Conservation (phyloP, 371 early-diverging fungal species). For the Mortierella sp. region DNA sequence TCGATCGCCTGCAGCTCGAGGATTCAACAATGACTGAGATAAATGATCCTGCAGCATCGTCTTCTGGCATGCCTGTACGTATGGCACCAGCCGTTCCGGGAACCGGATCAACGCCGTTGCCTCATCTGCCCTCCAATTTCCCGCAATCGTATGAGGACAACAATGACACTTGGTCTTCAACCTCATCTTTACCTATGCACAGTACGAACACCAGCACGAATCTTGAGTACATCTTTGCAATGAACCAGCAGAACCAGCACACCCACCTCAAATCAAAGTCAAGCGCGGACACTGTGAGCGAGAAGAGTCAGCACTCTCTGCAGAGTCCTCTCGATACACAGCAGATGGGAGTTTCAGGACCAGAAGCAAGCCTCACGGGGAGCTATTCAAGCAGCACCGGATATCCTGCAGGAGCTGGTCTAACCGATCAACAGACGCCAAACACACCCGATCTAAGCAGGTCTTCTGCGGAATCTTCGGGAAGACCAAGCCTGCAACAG, state of each 20-base stretch:
- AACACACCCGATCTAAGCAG: conserved; percentile 20
- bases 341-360: too few relatives aligned
- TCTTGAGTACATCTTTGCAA: conserved; percentile 34
- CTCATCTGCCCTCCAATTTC: conserved; percentile 19
- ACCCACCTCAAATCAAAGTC: conserved; percentile 8
- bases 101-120: neutral
- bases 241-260: conserved; percentile 23
- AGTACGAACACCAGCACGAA: conserved; percentile 44
- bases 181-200: conserved; percentile 35
- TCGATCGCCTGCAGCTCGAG: conserved; percentile 43
- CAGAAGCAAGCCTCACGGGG: neutral
- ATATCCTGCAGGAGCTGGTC: conserved; percentile 6
- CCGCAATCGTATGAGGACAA: conserved; percentile 32
- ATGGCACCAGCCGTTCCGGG: too few relatives aligned
- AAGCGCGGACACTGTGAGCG: conserved; percentile 39
- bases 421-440: conserved; percentile 18
- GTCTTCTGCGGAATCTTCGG: too few relatives aligned
- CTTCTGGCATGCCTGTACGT: too few relatives aligned
- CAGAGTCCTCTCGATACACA: neutral
- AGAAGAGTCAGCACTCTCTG: too few relatives aligned
- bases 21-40: neutral
- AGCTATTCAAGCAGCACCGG: conserved; percentile 2
- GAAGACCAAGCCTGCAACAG: conserved; percentile 33
- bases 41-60: neutral
- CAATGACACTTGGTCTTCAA: conserved; percentile 49